phyloP scores from a whole-genome alignment of 2,329 filamentous ascomycete genomes.

The Ramularia collo-cygni region DNA sequence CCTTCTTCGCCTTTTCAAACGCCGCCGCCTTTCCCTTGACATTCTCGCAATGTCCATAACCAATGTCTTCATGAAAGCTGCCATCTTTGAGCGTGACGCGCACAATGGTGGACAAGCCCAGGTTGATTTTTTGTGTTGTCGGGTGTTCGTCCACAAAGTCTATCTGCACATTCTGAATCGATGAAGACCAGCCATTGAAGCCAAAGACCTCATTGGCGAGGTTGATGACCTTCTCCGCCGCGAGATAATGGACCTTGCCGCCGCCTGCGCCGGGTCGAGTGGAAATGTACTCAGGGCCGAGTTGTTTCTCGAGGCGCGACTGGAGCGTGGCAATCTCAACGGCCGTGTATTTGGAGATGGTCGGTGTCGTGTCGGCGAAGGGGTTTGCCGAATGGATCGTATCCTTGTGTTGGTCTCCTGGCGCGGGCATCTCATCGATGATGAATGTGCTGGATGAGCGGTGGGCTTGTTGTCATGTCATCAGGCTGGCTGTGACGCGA shows the following conservation, averaged over 20 bases:
- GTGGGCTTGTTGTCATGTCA: conserved; percentile 2
- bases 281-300: conserved; percentile 94
- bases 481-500: background rate
- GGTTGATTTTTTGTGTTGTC: conserved; percentile 67
- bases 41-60: conserved; percentile 95
- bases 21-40: conserved; percentile 90
- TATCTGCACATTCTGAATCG: conserved; percentile 89
- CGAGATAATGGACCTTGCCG: conserved; percentile 83
- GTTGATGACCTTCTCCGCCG: conserved; percentile 94
- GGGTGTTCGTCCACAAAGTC: conserved; percentile 90
- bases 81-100: conserved; percentile 86
- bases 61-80: conserved; percentile 96
- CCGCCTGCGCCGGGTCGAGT: conserved; percentile 75
- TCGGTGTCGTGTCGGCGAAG: conserved; percentile 65
- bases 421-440: conserved; percentile 27
- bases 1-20: conserved; percentile 98
- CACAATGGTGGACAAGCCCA: conserved; percentile 85
- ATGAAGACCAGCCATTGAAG: conserved; percentile 95
- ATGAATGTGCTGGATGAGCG: conserved; percentile 1
- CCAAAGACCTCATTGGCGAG: conserved; percentile 93
- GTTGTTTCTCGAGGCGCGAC: conserved; percentile 78
- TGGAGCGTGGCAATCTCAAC: conserved; percentile 83
- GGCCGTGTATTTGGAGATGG: conserved; percentile 77
- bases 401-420: conserved; percentile 32
- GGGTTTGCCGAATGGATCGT: conserved; percentile 56